Base-by-base conservation (phyloP, 305 asterid genomes). In the Lippia alba region DNA sequence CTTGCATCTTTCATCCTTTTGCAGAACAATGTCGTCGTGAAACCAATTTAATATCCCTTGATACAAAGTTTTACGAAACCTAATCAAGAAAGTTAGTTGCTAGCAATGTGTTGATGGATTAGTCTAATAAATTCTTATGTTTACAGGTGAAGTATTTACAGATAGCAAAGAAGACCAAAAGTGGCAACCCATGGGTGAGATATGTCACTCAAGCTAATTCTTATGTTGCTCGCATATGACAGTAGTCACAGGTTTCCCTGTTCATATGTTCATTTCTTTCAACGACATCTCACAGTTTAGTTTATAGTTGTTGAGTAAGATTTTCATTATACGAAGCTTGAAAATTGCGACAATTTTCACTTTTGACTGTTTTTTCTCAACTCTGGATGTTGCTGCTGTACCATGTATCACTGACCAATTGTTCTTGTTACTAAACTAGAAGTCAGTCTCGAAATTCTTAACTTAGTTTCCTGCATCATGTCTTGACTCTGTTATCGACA, bases 141-240 rank as follows among this genome's bases (percentile, higher is more conserved):
- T 67, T 82, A 80, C 89, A 94, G 97, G 99, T 94, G 77, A 91
- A 94, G 73, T 94, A 94, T 79, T 80, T 94, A 71, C 99, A 94
- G 77, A 94, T 94, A 57, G 93, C 95, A n/a, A 94, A 91, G 89
- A 89, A 81, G 79, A 75, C 87, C 78, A 89, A 94, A 80, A 79
- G 84, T 10, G 83, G 88, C 71, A 94, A 94, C 71, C 97, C 97
- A 0, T 94, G 99, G 97, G 99, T 94, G 82, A 84, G 97, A 84
- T 91, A 94, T 44, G 99, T 91, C 54, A 89, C 97, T 63, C 99
- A 89, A 77, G 92, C 99, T 59, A 91, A 94, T 77, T 94, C 99
- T 14, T 94, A 91, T 59, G 99, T 94, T 75, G 99, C 97, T 79
- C 99, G 99, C 64, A 88, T 94, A 71, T 91, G 89, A 89, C 39